phyloP scores from a whole-genome alignment of 75 land plant species.

The Ceratopteris richardii region DNA sequence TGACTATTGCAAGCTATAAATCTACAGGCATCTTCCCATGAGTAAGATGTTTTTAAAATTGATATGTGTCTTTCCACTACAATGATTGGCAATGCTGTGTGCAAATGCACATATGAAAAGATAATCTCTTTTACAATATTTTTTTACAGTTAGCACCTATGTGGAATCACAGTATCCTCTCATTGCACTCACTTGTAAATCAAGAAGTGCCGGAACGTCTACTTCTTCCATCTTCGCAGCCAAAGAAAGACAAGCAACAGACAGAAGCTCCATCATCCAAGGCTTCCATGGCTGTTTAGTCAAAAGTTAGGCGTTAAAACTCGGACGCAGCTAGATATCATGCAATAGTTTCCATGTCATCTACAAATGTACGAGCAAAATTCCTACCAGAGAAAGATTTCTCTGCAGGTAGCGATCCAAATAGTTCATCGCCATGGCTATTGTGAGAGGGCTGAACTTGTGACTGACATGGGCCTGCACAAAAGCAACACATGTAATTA shows the following conservation, averaged over 20 bases:
- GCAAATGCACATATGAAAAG: background rate
- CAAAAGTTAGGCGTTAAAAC: background rate
- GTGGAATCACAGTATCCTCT: too few species aligned
- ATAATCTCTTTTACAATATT: background rate
- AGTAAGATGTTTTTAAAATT: too few species aligned
- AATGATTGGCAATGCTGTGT: background rate
- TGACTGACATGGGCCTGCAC: slow-evolving; percentile 7
- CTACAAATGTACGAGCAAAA: background rate
- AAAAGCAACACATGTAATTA: background rate
- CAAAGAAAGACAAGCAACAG: too few species aligned
- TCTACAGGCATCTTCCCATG: too few species aligned
- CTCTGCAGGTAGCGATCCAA: slow-evolving; percentile 55
- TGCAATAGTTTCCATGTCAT: background rate
- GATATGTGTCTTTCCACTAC: too few species aligned
- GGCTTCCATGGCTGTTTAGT: slow-evolving; percentile 34
- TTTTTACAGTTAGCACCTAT: background rate
- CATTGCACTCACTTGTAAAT: slow-evolving; percentile 57
- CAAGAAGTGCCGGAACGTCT: slow-evolving; percentile 59
- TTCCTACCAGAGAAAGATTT: slow-evolving; percentile 20
- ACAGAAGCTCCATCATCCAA: slow-evolving; percentile 61
- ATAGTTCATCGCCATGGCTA: slow-evolving; percentile 56
- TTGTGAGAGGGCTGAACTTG: slow-evolving; percentile 31
- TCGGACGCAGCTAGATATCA: background rate
- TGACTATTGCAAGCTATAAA: background rate
- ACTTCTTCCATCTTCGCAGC: slow-evolving; percentile 91